A percentile compares a stretch with the other conserved stretches of the same genome.
These are phyloP conservation scores for Tetracentron sinense DNA, from an alignment of 164 flowering plant genomes.

Conservation along the genomic window DNA sequence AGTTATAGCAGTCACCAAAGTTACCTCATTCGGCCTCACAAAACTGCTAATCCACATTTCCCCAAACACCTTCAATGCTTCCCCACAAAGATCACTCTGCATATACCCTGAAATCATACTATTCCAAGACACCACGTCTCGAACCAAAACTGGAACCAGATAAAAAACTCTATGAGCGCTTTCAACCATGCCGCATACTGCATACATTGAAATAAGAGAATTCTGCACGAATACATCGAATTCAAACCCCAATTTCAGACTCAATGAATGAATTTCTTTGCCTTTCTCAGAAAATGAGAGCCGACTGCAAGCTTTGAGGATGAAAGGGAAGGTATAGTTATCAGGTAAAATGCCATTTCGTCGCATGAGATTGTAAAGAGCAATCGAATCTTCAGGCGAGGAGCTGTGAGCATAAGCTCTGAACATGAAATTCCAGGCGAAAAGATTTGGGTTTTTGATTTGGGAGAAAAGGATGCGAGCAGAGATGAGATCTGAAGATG, in stretches of 20 bases:
- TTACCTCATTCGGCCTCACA: conserved; percentile 24
- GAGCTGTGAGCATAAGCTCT: conserved; percentile 16
- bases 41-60: conserved; percentile 9
- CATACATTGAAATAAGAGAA: conserved; percentile 26
- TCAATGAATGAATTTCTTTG: conserved; percentile 19
- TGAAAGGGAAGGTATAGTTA: conserved; percentile 30
- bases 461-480: conserved; percentile 15
- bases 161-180: conserved; percentile 22
- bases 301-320: conserved; percentile 25
- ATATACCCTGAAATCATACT: conserved; percentile 32
- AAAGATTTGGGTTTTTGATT: conserved; percentile 19
- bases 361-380: conserved; percentile 23
- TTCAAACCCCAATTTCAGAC: conserved; percentile 22
- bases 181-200: conserved; percentile 16
- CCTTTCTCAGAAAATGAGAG: conserved; percentile 13
- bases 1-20: conserved; percentile 21
- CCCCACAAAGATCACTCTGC: conserved; percentile 10
- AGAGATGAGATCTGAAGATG: conserved; percentile 7
- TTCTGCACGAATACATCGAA: conserved; percentile 31
- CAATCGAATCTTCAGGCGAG: conserved; percentile 17
- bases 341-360: conserved; percentile 18
- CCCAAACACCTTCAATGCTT: conserved; percentile 24
- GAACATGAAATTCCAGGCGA: conserved; percentile 27
- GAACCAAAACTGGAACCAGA: conserved; percentile 14
- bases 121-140: conserved; percentile 34